These are phyloP conservation scores for Lichtheimia corymbifera DNA, from an alignment of 371 early-diverging fungal genomes.

Conservation along the genomic window DNA sequence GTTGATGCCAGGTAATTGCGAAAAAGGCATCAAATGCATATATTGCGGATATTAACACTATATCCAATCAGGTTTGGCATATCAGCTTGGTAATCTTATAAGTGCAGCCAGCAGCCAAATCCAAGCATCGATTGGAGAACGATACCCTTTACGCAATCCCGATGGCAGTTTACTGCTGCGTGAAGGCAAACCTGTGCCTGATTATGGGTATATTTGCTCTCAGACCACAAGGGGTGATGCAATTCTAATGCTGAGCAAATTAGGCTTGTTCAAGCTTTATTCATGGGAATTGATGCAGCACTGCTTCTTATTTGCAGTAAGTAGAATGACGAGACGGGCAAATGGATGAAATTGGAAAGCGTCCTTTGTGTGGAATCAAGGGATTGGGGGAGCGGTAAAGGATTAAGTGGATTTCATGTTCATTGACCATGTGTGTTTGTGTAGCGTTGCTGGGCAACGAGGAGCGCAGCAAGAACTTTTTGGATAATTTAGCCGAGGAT, in stretches of 20 bases:
- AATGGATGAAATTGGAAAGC: too few relatives aligned
- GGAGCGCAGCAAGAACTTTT: conserved; percentile 43
- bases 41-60: too few relatives aligned
- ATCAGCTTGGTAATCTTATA: conserved; percentile 72
- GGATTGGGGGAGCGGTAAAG: too few relatives aligned
- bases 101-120: conserved; percentile 69
- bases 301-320: conserved; percentile 39
- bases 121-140: conserved; percentile 65
- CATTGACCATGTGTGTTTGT: not conserved
- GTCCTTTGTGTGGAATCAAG: too few relatives aligned
- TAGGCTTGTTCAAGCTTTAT: conserved; percentile 50
- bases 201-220: conserved; percentile 54
- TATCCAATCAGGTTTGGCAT: conserved; percentile 44
- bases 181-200: conserved; percentile 49
- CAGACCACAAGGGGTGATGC: too few relatives aligned
- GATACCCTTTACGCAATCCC: conserved; percentile 31
- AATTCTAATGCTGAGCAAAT: too few relatives aligned
- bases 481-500: conserved; percentile 32
- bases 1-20: conserved; percentile 52
- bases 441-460: conserved; percentile 43
- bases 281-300: conserved; percentile 58
- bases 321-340: not conserved
- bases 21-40: too few relatives aligned
- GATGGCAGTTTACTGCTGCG: conserved; percentile 35
- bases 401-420: too few relatives aligned